A percentile compares a stretch with the other conserved stretches of the same genome.
These are phyloP conservation scores for Fragilaria radians DNA, from an alignment of 108 stramenopile species.

Conservation along the genomic window DNA sequence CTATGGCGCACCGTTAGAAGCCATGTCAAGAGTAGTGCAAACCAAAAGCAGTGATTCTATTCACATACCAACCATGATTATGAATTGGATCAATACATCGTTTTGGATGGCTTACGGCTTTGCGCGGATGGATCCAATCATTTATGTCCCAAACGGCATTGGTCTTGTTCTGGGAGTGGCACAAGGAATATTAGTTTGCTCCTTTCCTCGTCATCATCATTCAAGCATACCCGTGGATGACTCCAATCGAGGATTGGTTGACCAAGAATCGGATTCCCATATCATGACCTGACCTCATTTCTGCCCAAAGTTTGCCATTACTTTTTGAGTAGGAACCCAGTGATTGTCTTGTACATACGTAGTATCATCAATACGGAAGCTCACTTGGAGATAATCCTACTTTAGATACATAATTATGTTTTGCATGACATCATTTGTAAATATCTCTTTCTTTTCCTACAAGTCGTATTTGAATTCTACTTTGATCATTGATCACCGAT, in stretches of 20 bases:
- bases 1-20: constrained; percentile 72
- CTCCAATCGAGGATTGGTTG: neutral
- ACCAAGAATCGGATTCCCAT: neutral
- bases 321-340: too few species aligned
- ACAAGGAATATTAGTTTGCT: constrained; percentile 32
- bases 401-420: too few species aligned
- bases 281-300: too few species aligned
- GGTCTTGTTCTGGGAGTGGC: constrained; percentile 33
- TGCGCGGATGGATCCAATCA: constrained; percentile 31
- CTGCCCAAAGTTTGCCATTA: too few species aligned
- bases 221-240: neutral
- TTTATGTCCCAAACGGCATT: constrained; percentile 40
- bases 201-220: constrained; percentile 21
- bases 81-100: constrained; percentile 41
- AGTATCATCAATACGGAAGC: too few species aligned
- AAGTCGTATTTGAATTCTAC: too few species aligned
- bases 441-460: too few species aligned
- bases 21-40: constrained; percentile 43
- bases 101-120: constrained; percentile 47
- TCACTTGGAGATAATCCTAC: too few species aligned
- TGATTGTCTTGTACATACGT: too few species aligned
- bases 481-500: too few species aligned
- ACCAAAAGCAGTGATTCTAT: constrained; percentile 21
- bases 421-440: too few species aligned
- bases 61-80: constrained; percentile 37